Evolutionary conservation across 805 yeast species (phyloP).

Genomic region (Ogataea minuta): DNA sequence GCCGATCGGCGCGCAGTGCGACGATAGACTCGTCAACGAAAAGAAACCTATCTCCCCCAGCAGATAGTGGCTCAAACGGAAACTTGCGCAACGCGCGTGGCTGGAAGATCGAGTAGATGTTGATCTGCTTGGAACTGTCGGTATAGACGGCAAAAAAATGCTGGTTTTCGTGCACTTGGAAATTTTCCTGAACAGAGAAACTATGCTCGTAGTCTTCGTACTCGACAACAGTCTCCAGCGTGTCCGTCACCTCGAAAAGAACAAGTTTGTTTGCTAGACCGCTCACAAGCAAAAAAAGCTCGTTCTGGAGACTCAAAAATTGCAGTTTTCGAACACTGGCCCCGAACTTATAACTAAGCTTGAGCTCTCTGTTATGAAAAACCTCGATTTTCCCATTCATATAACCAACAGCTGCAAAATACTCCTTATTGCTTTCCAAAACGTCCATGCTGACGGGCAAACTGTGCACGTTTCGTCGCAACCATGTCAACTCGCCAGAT

Average conservation of each 20-base stretch:
- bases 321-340: conserved; percentile 17
- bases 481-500: conserved; percentile 1
- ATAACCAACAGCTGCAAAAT: conserved; percentile 2
- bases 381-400: conserved; percentile 7
- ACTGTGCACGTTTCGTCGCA: not conserved
- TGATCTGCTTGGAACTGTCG: conserved; percentile 8
- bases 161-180: conserved; percentile 10
- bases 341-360: conserved; percentile 3
- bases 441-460: conserved; percentile 1
- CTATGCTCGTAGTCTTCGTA: conserved; percentile 15
- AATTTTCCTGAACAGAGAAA: conserved; percentile 11
- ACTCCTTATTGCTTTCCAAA: not conserved
- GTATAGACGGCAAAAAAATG: conserved; percentile 15
- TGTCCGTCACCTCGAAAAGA: conserved; percentile 8
- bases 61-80: not conserved
- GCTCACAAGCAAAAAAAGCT: conserved; percentile 14
- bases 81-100: conserved; percentile 11
- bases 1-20: conserved; percentile 8
- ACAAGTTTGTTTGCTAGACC: conserved; percentile 13
- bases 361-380: not conserved
- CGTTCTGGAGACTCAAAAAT: conserved; percentile 1
- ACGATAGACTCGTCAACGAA: conserved; percentile 10
- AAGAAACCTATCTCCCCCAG: conserved; percentile 12
- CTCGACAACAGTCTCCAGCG: conserved; percentile 1
- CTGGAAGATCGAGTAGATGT: conserved; percentile 15